Conservation (phyloP, 2,329 filamentous ascomycete genomes). For the Microdochium paspali region DNA sequence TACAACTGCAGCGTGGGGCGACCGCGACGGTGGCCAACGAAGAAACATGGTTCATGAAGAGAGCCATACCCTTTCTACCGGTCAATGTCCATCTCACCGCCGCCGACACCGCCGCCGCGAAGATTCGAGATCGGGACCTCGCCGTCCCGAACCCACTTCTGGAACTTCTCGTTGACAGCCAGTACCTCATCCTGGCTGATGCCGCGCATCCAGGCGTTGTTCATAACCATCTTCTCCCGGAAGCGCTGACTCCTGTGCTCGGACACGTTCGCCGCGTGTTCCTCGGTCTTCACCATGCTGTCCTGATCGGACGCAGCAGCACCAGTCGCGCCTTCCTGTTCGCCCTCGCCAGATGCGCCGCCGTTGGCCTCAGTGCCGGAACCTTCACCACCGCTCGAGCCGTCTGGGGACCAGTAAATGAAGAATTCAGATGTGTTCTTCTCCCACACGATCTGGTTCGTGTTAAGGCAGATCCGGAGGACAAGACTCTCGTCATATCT, state of each 20-base stretch:
- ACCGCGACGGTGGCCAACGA: too few relatives aligned
- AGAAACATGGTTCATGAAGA: too few relatives aligned
- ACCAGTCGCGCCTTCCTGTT: constrained; percentile 39
- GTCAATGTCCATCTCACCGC: constrained; percentile 10
- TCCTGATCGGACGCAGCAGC: constrained; percentile 51
- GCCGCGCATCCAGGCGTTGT: constrained; percentile 72
- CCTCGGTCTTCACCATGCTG: constrained; percentile 50
- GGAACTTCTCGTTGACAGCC: constrained; percentile 59
- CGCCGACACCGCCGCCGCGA: constrained; percentile 9
- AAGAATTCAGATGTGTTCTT: constrained; percentile 62
- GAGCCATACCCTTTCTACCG: neutral
- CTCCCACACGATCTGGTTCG: constrained; percentile 71
- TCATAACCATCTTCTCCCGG: constrained; percentile 72
- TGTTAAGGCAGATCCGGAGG: constrained; percentile 67
- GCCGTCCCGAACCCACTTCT: constrained; percentile 43
- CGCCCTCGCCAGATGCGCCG: neutral
- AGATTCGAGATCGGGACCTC: constrained; percentile 23
- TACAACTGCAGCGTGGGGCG: too few relatives aligned
- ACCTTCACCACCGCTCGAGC: neutral
- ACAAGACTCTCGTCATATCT: constrained; percentile 59
- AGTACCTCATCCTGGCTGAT: constrained; percentile 69
- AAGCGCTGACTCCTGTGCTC: constrained; percentile 62
- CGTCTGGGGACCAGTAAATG: constrained; percentile 34
- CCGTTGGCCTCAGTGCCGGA: neutral
- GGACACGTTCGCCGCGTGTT: constrained; percentile 40